Evolutionary conservation across 192 early-diverging fungal genomes (phyloP), one percentile per base, ranked within the genome.

Genomic region (Umbelopsis sp.): DNA sequence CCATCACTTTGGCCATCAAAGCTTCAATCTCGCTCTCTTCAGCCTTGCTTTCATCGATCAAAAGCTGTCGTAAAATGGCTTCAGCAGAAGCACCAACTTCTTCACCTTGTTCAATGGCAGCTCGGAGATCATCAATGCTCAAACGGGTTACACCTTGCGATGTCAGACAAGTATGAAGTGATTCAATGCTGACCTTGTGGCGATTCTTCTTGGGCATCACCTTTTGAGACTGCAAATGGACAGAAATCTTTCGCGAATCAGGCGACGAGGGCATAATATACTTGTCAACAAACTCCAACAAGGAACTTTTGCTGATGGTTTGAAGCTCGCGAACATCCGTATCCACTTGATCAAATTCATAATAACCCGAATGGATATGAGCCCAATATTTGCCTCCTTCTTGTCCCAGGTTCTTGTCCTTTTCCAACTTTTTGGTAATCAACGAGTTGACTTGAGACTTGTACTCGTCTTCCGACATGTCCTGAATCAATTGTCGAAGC

Each of bases 321-420:
- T 73, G 62, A 51, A 93, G 80, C 52, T 52, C 71, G 11, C 1
- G n/a, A 45, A 81, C 65, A 52, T 81, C 53, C 0, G 49, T 65
- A 26, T 71, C 52, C 26, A 50, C 45, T 51, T 56, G 45, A 68
- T 77, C 71, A 76, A 74, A 71, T 38, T 79, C 76, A 80, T 94
- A 98, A 80, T 94, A 94, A 1, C 88, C 86, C 20, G 84, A 87
- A 21, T 80, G 78, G 32, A 98, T 90, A 73, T 93, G 91, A 3
- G 73, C 79, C 94, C 92, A 95, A 70, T 91, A 86, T 59, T 88
- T 84, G 68, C 85, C 82, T 20, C 89, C 82, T 76, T 96, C 94
- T 65, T 94, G 88, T 11, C 80, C 77, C 65, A 98, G 52, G 69
- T 95, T 95, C 84, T 97, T 96, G 65, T 91, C 88, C 83, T 95